These are phyloP conservation scores for Iberis pinnata DNA, from an alignment of 345 rosid species.

Conservation along the genomic window DNA sequence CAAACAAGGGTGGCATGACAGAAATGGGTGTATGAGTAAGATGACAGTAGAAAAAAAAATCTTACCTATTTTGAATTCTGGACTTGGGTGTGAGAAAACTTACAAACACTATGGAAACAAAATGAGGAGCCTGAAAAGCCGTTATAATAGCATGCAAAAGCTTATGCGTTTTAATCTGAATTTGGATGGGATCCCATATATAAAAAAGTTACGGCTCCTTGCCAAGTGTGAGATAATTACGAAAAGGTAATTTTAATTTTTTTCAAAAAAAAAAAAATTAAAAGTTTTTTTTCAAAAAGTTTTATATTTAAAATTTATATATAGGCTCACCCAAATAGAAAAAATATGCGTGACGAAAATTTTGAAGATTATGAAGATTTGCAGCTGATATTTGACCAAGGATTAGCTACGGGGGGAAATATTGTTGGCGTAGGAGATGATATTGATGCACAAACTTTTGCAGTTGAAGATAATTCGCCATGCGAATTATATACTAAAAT, in stretches of 20 bases:
- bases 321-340: background rate
- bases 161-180: background rate
- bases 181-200: background rate
- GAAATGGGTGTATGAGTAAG: background rate
- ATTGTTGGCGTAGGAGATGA: background rate
- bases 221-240: background rate
- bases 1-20: background rate
- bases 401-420: background rate
- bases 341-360: background rate
- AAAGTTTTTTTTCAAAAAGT: no score
- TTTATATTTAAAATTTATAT: background rate
- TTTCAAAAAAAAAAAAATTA: no score
- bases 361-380: background rate
- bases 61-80: background rate
- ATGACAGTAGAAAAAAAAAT: background rate
- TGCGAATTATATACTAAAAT: background rate
- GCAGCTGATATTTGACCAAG: background rate
- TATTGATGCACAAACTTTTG: background rate
- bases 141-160: background rate
- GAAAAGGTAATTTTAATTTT: background rate
- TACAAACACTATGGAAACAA: background rate
- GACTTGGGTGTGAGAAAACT: background rate
- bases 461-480: background rate
- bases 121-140: background rate
- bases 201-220: background rate